A percentile compares a stretch with the other conserved stretches of the same genome.
These are phyloP conservation scores for Mortierella sp. DNA, from an alignment of 371 early-diverging fungal genomes.

Conservation along the genomic window DNA sequence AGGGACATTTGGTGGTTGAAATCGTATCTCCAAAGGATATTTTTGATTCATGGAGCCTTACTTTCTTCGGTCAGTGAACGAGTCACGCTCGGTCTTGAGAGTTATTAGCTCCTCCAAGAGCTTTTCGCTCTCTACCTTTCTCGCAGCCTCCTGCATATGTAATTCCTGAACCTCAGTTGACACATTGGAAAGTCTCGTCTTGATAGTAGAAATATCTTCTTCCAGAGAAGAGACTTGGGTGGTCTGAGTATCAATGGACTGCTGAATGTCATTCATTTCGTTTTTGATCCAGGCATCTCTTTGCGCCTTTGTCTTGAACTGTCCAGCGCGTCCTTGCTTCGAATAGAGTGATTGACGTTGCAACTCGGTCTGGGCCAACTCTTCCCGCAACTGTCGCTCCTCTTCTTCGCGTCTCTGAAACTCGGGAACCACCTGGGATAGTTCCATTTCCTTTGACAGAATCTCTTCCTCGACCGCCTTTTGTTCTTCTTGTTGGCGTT, in stretches of 20 bases:
- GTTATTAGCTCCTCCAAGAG: constrained; percentile 51
- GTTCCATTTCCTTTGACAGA: constrained; percentile 60
- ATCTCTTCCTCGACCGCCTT: constrained; percentile 67
- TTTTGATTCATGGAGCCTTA: constrained; percentile 35
- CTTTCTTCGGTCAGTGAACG: constrained; percentile 81
- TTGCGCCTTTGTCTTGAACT: constrained; percentile 74
- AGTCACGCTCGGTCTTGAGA: constrained; percentile 62
- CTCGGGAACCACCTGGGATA: constrained; percentile 62
- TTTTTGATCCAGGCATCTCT: constrained; percentile 80
- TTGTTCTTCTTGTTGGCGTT: constrained; percentile 56
- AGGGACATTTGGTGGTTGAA: neutral
- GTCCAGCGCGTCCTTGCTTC: constrained; percentile 85
- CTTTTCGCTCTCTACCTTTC: constrained; percentile 53
- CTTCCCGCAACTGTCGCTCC: constrained; percentile 58
- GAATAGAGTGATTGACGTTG: constrained; percentile 73
- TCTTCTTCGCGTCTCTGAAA: constrained; percentile 59
- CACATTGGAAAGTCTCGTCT: constrained; percentile 33
- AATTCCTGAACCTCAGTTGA: constrained; percentile 55
- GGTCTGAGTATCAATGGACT: constrained; percentile 59
- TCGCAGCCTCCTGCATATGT: constrained; percentile 56
- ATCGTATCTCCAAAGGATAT: neutral
- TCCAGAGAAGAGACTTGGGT: constrained; percentile 52
- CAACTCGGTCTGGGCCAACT: constrained; percentile 60
- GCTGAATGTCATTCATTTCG: constrained; percentile 74
- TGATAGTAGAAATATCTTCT: constrained; percentile 12